phyloP scores from a whole-genome alignment of 352 stramenopile genomes.

The Halophytophthora polymorphica region DNA sequence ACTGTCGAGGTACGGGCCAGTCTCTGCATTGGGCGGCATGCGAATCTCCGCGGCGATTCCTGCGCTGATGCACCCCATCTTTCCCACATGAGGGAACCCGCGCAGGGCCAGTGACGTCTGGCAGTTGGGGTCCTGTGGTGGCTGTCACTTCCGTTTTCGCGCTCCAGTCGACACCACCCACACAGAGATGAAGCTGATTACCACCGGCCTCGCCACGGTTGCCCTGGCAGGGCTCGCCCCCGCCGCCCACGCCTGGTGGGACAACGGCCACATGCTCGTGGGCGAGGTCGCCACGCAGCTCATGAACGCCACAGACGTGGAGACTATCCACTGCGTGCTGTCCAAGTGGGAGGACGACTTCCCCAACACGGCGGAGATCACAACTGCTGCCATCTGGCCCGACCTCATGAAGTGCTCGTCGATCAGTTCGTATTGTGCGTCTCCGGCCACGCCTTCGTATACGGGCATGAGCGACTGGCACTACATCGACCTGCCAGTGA shows the following conservation, averaged over 20 bases:
- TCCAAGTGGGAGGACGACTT: constrained; percentile 48
- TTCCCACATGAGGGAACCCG: no score
- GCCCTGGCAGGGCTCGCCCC: constrained; percentile 17
- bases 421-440: constrained; percentile 32
- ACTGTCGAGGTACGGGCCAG: no score
- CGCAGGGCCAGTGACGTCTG: no score
- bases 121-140: neutral
- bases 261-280: constrained; percentile 67
- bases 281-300: constrained; percentile 50
- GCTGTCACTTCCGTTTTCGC: constrained; percentile 17
- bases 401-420: constrained; percentile 60
- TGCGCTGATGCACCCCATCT: no score
- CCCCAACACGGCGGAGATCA: constrained; percentile 50
- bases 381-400: constrained; percentile 48
- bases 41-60: no score
- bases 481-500: constrained; percentile 62
- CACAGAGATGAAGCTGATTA: constrained; percentile 33
- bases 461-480: constrained; percentile 60
- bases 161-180: neutral
- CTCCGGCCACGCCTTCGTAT: constrained; percentile 36
- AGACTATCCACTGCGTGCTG: constrained; percentile 48
- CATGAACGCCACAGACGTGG: constrained; percentile 37
- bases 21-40: no score
- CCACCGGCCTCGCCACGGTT: constrained; percentile 6
- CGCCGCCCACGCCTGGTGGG: constrained; percentile 41